phyloP scores from a whole-genome alignment of 2,329 filamentous ascomycete species.

The Claviceps cyperi region DNA sequence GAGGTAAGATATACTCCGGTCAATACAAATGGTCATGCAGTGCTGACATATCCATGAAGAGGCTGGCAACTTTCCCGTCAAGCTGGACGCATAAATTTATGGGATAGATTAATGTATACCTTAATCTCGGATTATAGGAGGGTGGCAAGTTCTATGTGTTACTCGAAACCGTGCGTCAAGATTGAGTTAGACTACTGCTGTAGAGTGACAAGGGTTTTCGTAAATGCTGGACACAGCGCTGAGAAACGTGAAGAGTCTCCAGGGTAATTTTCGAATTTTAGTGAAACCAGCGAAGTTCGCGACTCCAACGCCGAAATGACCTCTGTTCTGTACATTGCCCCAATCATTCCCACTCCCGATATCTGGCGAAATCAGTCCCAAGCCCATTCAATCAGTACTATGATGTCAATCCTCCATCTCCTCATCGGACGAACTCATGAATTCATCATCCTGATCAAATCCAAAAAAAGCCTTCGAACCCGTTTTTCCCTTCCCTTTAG shows the following conservation, averaged over 20 bases:
- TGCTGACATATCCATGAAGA: conserved; percentile 29
- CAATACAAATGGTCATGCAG: conserved; percentile 2
- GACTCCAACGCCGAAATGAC: not conserved
- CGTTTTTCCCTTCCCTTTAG: conserved; percentile 22
- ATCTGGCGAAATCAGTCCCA: too few relatives aligned
- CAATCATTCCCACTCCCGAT: too few relatives aligned
- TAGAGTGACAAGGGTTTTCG: conserved; percentile 7
- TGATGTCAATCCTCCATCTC: conserved; percentile 18
- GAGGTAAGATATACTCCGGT: conserved; percentile 46
- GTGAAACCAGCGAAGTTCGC: not conserved
- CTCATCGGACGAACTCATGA: conserved; percentile 54
- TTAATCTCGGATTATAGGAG: conserved; percentile 12
- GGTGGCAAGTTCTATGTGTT: conserved; percentile 22
- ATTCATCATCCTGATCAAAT: conserved; percentile 68
- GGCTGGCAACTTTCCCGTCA: conserved; percentile 53
- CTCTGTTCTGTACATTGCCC: too few relatives aligned
- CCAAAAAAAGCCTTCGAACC: conserved; percentile 48
- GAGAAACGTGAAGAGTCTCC: not conserved
- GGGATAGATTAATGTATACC: conserved; percentile 10
- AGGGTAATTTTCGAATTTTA: not conserved
- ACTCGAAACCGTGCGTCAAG: conserved; percentile 17
- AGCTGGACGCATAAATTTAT: conserved; percentile 41
- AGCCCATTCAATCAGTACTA: not conserved
- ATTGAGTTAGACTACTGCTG: conserved; percentile 9
- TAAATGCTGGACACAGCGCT: conserved; percentile 1